Conservation (phyloP, 2,329 filamentous ascomycete species). For the Lachnellula cervina region DNA sequence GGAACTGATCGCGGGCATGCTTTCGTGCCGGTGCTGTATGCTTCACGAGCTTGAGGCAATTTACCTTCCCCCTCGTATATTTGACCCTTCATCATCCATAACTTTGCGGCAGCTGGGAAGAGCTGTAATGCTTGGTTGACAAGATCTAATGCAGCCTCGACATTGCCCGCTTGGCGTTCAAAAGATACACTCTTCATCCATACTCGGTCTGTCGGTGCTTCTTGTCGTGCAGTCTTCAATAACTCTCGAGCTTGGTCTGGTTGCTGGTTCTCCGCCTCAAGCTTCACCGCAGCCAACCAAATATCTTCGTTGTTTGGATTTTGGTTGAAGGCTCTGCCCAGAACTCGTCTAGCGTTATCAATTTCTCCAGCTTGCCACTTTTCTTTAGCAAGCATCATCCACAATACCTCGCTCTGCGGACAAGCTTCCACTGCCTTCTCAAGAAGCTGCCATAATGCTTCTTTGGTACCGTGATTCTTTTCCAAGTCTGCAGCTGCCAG, state of each 20-base stretch:
- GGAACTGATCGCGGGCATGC: constrained; percentile 79
- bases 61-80: constrained; percentile 85
- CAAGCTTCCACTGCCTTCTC: constrained; percentile 94
- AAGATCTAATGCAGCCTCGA: constrained; percentile 77
- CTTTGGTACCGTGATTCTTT: constrained; percentile 78
- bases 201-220: constrained; percentile 91
- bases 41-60: constrained; percentile 79
- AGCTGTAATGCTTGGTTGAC: constrained; percentile 80
- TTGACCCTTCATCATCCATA: constrained; percentile 99
- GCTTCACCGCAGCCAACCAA: constrained; percentile 92
- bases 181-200: constrained; percentile 97
- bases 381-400: constrained; percentile 94
- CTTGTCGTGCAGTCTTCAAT: constrained; percentile 74
- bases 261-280: constrained; percentile 86
- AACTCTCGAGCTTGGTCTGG: constrained; percentile 77
- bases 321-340: constrained; percentile 87
- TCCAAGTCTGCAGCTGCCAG: constrained; percentile 87
- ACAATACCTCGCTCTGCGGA: constrained; percentile 83
- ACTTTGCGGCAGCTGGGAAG: constrained; percentile 79
- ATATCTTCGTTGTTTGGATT: constrained; percentile 98
- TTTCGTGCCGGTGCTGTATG: constrained; percentile 82
- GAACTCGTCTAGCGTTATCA: constrained; percentile 77
- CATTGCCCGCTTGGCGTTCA: constrained; percentile 77
- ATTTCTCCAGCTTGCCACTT: constrained; percentile 87
- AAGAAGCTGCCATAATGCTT: constrained; percentile 76